phyloP scores from a whole-genome alignment of 2,329 filamentous ascomycete species.

The Graphiopsis chlorocephala region DNA sequence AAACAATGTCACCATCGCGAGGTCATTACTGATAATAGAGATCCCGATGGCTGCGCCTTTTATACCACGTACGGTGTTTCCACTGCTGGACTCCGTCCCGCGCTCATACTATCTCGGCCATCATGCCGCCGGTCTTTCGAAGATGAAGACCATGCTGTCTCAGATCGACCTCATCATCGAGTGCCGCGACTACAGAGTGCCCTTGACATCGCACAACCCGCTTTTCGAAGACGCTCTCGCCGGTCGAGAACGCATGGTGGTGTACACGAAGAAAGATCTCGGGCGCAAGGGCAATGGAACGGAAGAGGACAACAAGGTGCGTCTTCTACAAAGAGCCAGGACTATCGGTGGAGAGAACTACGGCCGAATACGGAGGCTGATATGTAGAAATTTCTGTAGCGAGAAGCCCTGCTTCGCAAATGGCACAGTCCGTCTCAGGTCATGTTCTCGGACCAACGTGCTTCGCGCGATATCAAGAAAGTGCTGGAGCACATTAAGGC shows the following conservation, averaged over 20 bases:
- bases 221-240: constrained; percentile 76
- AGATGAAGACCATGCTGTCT: constrained; percentile 78
- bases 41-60: constrained; percentile 51
- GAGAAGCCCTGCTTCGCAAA: constrained; percentile 50
- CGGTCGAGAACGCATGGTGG: constrained; percentile 70
- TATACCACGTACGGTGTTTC: constrained; percentile 70
- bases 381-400: constrained; percentile 30
- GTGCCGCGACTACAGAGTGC: constrained; percentile 89
- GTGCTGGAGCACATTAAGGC: constrained; percentile 53
- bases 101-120: constrained; percentile 94
- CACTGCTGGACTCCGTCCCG: constrained; percentile 70
- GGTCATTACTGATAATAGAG: not conserved
- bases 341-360: not conserved
- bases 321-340: constrained; percentile 20
- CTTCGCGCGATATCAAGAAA: constrained; percentile 41
- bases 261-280: constrained; percentile 89
- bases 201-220: constrained; percentile 85
- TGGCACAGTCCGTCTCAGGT: constrained; percentile 55
- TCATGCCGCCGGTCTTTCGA: constrained; percentile 74
- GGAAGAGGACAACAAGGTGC: constrained; percentile 30
- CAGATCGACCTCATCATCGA: constrained; percentile 87
- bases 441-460: constrained; percentile 53
- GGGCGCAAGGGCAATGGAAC: constrained; percentile 46
- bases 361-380: constrained; percentile 10
- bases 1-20: constrained; percentile 10